Base-by-base conservation (phyloP, 2,329 filamentous ascomycete species). In the Curvularia eragrostidis region DNA sequence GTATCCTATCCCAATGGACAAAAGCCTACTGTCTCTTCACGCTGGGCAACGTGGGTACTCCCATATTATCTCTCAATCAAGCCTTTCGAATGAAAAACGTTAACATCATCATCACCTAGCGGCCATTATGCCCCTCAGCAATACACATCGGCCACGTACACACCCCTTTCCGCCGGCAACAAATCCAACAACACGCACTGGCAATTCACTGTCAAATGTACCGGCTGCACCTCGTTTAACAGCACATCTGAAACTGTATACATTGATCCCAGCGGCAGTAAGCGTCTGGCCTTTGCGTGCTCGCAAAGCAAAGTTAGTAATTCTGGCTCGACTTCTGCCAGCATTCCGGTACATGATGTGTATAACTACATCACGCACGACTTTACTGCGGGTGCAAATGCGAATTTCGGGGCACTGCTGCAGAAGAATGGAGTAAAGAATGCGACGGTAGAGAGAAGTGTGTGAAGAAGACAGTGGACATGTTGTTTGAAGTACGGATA, bases 331-430 rank as follows among this genome's bases (percentile, higher is more conserved):
- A 67, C 64, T 21, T 62, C 61, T 3, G 66, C 68, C 1, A 60
- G 49, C 18, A 68, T 75, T 24, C 58, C 65, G 0, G 60, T 70
- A 4, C 71, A 75, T 48, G 70, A 74, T 42, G 66, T 66, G 9
- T 66, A 67, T 28, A 70, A 68, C n/a, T 74, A 74, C 38, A 66
- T 70, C 38, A 69, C 46, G 28, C 69, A 74, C 41, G 70, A 73
- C 38, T 73, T 75, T 39, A 59, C 60, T 1, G 46, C 48, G 0
- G 72, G 69, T 6, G 56, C 55, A 19, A 75, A 75, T 36, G 15
- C 67, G 9, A 64, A 69, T 18, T 75, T 69, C 26, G 62, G 52
- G 3, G 57, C 48, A 8, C 51, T 75, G n/a, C 42, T 75, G 34
- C 23, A n/a, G 19, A 61, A 39, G 51, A 75, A 75, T 51, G 71